Percentiles rank a stretch among this genome's conserved stretches.
Evolutionary conservation across 441 rosid genomes (phyloP).

Genomic region (Capsella rubella): DNA sequence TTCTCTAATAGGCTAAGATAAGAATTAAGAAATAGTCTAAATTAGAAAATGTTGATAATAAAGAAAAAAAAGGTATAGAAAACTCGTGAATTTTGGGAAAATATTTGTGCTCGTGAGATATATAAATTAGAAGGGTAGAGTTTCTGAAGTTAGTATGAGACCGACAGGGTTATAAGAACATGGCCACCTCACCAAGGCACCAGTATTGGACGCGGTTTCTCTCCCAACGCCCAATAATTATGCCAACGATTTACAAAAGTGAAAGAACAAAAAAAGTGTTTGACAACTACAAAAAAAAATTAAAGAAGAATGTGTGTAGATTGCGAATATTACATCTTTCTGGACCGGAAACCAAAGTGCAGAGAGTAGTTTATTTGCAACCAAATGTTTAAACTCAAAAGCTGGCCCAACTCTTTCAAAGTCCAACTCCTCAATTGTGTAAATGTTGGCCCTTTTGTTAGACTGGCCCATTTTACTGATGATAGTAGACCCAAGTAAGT

Average conservation of each 20-base stretch:
- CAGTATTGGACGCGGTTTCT: constrained; percentile 44
- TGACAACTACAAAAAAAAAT: neutral
- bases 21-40: too few relatives aligned
- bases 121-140: neutral
- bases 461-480: neutral
- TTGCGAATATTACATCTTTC: neutral
- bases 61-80: constrained; percentile 3
- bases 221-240: constrained; percentile 20
- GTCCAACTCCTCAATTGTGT: neutral
- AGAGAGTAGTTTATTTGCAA: neutral
- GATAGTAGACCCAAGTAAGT: constrained; percentile 3
- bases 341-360: neutral
- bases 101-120: constrained; percentile 7
- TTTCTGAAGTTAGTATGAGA: neutral
- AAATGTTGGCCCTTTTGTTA: neutral
- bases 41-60: neutral
- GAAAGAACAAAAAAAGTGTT: neutral
- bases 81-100: constrained; percentile 7
- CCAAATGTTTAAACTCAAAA: neutral
- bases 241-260: constrained; percentile 20
- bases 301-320: neutral
- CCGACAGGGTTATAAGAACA: constrained; percentile 28
- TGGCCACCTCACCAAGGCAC: constrained; percentile 39
- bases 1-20: too few relatives aligned
- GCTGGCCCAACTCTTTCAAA: neutral